Percentiles rank a stretch among this genome's conserved stretches.
These are phyloP conservation scores for Cercophora samala DNA, from an alignment of 495 filamentous ascomycete species.

Conservation along the genomic window DNA sequence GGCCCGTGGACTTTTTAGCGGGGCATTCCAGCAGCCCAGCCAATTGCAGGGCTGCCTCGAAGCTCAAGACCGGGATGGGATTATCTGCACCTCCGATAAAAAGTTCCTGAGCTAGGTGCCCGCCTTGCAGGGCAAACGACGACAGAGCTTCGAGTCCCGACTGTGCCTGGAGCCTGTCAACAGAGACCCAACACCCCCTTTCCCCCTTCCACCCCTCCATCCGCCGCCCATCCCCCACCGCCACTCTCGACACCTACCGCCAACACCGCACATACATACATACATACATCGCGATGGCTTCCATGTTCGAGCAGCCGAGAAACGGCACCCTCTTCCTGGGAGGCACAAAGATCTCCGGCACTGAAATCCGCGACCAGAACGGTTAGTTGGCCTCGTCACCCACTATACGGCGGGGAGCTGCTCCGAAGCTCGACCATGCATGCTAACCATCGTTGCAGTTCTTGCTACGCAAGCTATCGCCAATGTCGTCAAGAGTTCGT, in stretches of 20 bases:
- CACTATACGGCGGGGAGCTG: constrained; percentile 2
- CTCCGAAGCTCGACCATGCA: constrained; percentile 8
- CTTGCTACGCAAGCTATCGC: constrained; percentile 94
- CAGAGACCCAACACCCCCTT: constrained; percentile 20
- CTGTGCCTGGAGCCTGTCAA: constrained; percentile 32
- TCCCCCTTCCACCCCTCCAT: constrained; percentile 1
- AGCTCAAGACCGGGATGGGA: constrained; percentile 25
- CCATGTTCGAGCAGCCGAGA: constrained; percentile 83
- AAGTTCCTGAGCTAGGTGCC: constrained; percentile 28
- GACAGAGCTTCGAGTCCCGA: constrained; percentile 26
- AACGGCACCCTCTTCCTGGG: constrained; percentile 91
- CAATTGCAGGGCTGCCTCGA: constrained; percentile 13
- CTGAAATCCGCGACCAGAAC: constrained; percentile 95
- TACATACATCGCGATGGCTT: constrained; percentile 60
- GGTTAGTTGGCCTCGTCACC: constrained; percentile 49
- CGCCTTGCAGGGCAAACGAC: constrained; percentile 21
- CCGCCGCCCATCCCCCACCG: constrained; percentile 10
- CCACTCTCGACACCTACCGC: constrained; percentile 7
- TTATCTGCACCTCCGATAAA: constrained; percentile 34
- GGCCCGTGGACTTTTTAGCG: constrained; percentile 9
- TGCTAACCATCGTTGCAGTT: constrained; percentile 54
- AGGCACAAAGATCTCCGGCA: constrained; percentile 89
- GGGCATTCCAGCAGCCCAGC: constrained; percentile 2
- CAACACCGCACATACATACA: constrained; percentile 7
- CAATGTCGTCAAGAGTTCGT: constrained; percentile 98